Evolutionary conservation across 495 filamentous ascomycete genomes (phyloP).

Genomic region (Articulospora tetracladia): DNA sequence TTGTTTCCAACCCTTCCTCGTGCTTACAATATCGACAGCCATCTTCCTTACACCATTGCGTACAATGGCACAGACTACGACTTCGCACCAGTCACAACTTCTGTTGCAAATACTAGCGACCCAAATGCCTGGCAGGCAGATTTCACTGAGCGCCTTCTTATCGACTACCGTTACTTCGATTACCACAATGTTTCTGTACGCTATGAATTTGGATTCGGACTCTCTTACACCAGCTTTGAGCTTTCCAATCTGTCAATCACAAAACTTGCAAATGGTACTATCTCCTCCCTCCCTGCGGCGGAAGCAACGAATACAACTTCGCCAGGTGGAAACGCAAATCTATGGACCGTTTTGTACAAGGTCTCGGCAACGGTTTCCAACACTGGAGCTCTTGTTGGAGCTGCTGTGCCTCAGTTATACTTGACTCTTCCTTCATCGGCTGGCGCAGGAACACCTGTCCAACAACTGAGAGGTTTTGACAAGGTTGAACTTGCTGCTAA

Average conservation of each 20-base stretch:
- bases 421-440: slow-evolving; percentile 64
- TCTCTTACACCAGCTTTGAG: slow-evolving; percentile 68
- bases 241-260: slow-evolving; percentile 33
- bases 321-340: slow-evolving; percentile 72
- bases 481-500: slow-evolving; percentile 68
- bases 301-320: slow-evolving; percentile 74
- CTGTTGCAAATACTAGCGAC: slow-evolving; percentile 30
- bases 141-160: slow-evolving; percentile 81
- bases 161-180: slow-evolving; percentile 92
- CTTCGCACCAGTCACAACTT: slow-evolving; percentile 43
- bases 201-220: slow-evolving; percentile 29
- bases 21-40: slow-evolving; percentile 75
- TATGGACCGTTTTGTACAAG: slow-evolving; percentile 68
- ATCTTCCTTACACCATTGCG: slow-evolving; percentile 65
- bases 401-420: slow-evolving; percentile 86
- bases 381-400: slow-evolving; percentile 67
- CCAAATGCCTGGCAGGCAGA: neutral
- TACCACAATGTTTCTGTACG: slow-evolving; percentile 44
- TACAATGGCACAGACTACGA: slow-evolving; percentile 73
- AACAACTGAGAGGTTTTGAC: slow-evolving; percentile 80
- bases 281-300: slow-evolving; percentile 53
- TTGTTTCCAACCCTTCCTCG: too few species aligned
- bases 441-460: slow-evolving; percentile 25
- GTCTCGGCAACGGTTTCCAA: slow-evolving; percentile 79
- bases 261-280: slow-evolving; percentile 17